Evolutionary conservation across 371 early-diverging fungal species (phyloP).

Genomic region (Conidiobolus incongruus): DNA sequence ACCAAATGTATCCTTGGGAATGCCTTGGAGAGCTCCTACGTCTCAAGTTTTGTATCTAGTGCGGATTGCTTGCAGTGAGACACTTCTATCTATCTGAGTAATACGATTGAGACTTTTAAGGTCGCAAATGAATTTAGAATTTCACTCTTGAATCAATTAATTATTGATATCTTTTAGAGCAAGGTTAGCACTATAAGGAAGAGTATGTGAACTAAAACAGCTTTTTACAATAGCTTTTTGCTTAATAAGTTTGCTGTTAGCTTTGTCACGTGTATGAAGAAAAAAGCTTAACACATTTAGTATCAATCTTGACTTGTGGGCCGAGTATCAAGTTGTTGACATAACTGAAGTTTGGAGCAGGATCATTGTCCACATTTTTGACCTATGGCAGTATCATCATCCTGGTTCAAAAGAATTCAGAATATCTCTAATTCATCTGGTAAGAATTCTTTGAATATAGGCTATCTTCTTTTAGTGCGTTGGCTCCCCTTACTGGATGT

Average conservation of each 20-base stretch:
- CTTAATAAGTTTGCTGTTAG: constrained; percentile 5
- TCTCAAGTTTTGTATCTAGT: constrained; percentile 35
- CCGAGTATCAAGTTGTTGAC: constrained; percentile 8
- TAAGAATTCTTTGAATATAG: neutral
- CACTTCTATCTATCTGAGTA: constrained; percentile 28
- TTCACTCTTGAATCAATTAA: constrained; percentile 37
- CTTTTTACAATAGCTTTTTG: neutral
- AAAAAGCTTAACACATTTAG: constrained; percentile 14
- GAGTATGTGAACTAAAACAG: neutral
- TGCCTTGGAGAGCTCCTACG: constrained; percentile 16
- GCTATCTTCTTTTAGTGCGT: neutral
- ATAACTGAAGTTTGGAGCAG: constrained; percentile 21
- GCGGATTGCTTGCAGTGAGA: constrained; percentile 24
- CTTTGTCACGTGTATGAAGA: constrained; percentile 12
- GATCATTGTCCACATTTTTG: constrained; percentile 23
- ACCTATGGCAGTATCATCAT: constrained; percentile 12
- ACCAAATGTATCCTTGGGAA: constrained; percentile 26
- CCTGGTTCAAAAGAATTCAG: constrained; percentile 3
- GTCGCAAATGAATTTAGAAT: constrained; percentile 28
- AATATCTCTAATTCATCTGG: neutral
- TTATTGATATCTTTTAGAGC: constrained; percentile 8
- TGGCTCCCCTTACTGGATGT: neutral
- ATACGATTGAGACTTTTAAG: constrained; percentile 30
- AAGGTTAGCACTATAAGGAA: neutral
- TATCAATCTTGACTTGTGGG: constrained; percentile 7